Base-by-base conservation (phyloP, 2,329 filamentous ascomycete genomes). In the Cladorrhinum sp. region DNA sequence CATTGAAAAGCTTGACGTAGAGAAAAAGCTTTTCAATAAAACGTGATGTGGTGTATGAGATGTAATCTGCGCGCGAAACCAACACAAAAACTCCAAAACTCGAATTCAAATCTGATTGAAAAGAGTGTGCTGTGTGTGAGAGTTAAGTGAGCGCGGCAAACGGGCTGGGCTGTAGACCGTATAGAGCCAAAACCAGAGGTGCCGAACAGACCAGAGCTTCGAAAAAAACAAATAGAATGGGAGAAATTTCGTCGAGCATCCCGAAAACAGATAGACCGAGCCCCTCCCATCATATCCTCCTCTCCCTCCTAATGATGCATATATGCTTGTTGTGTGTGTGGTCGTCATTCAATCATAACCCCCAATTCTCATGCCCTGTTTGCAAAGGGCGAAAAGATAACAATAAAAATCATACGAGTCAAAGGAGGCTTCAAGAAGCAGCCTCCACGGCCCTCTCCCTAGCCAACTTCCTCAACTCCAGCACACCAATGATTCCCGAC, bases 401-500 rank as follows among this genome's bases (percentile, higher is more conserved):
- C 41, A 45, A 45, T 18, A 45, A 18, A 4, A 16, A 13, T 18
- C 18, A 29, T 29, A 16, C 24, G 20, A 12, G 18, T 10, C 41
- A 36, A 13, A 12, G 12, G 16, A 23, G n/a, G 23, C 6, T n/a
- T 55, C 50, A 59, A 23, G 54, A 50, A 27, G 59, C 64, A 23
- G 60, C 59, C 38, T 67, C 63, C 53, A 63, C 38, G 41, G 56
- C 60, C 12, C 66, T 58, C 57, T 78, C 76, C 59, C 73, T 73
- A 36, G 77, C 74, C 57, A 73, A 73, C 58, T 82, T 78, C 65
- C 83, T 75, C 54, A 82, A 78, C 71, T 86, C 84, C 32, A 86
- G 73, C 27, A 86, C 82, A 41, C 81, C 81, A 58, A 85, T 81
- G 59, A 85, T 79, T 27, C 83, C 81, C 45, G 79, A 83, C 72